Percentiles rank a stretch among this genome's conserved stretches.
Conservation (phyloP, 2,329 filamentous ascomycete species). For the Arachnomyces sp. region DNA sequence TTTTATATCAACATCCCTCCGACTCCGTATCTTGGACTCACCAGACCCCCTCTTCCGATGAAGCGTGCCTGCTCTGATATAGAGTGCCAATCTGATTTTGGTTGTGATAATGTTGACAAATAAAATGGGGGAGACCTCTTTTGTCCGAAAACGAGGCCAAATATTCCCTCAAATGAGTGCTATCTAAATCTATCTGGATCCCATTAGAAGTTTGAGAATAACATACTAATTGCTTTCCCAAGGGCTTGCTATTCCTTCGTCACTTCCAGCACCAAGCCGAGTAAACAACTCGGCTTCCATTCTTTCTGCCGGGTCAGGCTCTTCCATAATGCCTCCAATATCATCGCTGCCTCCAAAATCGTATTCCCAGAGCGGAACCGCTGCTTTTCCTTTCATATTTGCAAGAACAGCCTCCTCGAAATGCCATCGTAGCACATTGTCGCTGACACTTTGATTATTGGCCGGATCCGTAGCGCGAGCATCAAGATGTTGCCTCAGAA, state of each 20-base stretch:
- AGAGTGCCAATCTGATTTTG: too few relatives aligned
- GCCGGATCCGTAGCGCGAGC: conserved; percentile 1
- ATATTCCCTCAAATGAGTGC: too few relatives aligned
- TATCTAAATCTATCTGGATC: too few relatives aligned
- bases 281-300: conserved; percentile 23
- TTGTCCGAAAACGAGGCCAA: too few relatives aligned
- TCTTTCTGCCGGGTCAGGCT: conserved; percentile 39
- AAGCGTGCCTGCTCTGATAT: too few relatives aligned
- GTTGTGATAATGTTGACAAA: too few relatives aligned
- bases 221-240: too few relatives aligned
- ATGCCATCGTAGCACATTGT: conserved; percentile 19
- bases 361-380: conserved; percentile 12
- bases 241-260: background rate
- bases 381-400: conserved; percentile 12
- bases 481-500: conserved; percentile 7
- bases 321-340: conserved; percentile 38
- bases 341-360: conserved; percentile 16
- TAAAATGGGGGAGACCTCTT: too few relatives aligned
- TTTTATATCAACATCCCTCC: too few relatives aligned
- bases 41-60: too few relatives aligned
- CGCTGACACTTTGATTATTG: conserved; percentile 6
- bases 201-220: too few relatives aligned
- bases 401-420: conserved; percentile 14
- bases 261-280: conserved; percentile 13
- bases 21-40: too few relatives aligned